phyloP scores from a whole-genome alignment of 208 protist species.

The Trichomonas gallinae region DNA sequence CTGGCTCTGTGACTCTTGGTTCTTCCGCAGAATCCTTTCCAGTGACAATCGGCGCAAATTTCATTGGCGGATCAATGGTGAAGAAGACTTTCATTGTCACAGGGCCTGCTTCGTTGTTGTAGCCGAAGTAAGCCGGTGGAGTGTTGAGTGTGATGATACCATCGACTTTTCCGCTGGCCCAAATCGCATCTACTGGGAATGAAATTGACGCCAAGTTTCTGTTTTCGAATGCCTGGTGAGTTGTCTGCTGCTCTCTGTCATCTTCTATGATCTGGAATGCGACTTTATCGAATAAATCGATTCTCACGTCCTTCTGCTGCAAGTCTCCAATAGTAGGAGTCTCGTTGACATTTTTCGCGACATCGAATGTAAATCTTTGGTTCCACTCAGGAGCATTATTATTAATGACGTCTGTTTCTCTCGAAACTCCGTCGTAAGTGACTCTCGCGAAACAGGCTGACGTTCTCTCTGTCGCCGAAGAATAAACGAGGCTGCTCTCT shows the following conservation, averaged over 20 bases:
- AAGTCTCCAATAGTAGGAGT: neutral
- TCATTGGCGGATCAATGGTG: neutral
- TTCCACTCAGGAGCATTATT: neutral
- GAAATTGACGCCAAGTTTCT: neutral
- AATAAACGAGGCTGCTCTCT: neutral
- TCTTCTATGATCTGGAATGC: neutral
- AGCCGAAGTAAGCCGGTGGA: neutral
- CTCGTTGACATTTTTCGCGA: neutral
- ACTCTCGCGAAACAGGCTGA: neutral
- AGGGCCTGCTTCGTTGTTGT: neutral
- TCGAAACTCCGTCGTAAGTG: neutral
- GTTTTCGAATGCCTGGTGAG: neutral
- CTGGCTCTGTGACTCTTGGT: neutral
- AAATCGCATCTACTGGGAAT: neutral
- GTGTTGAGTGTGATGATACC: neutral
- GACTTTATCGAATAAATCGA: neutral
- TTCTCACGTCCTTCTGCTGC: neutral
- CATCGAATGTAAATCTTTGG: neutral
- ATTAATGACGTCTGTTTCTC: neutral
- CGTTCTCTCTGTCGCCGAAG: neutral
- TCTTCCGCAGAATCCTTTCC: neutral
- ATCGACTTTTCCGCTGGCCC: neutral
- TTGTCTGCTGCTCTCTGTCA: neutral
- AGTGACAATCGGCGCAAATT: neutral
- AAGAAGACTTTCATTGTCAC: neutral